Evolutionary conservation across 164 flowering plant species (phyloP).

Genomic region (Stephania japonica): DNA sequence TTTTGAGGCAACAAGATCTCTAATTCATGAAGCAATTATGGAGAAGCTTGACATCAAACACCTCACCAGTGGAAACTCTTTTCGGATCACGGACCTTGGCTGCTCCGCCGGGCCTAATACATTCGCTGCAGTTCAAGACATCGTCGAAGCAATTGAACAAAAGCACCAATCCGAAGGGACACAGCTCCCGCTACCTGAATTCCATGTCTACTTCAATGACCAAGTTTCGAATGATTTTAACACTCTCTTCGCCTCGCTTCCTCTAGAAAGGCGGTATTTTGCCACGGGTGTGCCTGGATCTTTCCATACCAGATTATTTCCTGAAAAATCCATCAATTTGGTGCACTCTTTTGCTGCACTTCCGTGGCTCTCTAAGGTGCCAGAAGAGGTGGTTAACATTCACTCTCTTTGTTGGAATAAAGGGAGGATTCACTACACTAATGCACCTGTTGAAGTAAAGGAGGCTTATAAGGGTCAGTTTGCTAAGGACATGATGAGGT

Average conservation of each 20-base stretch:
- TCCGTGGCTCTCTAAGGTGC: conserved; percentile 22
- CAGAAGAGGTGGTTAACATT: conserved; percentile 13
- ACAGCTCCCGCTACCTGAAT: conserved; percentile 3
- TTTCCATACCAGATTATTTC: conserved; percentile 21
- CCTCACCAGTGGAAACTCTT: neutral
- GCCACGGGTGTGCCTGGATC: conserved; percentile 21
- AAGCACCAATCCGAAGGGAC: neutral
- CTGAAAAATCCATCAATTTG: conserved; percentile 18
- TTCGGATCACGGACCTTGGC: conserved; percentile 33
- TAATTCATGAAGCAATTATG: conserved; percentile 16
- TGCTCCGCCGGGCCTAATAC: conserved; percentile 39
- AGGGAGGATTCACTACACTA: conserved; percentile 20
- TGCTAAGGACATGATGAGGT: conserved; percentile 15
- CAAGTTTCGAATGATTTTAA: conserved; percentile 22
- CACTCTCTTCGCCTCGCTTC: conserved; percentile 18
- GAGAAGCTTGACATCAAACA: conserved; percentile 22
- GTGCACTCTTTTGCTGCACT: conserved; percentile 18
- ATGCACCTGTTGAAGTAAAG: neutral
- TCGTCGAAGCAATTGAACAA: conserved; percentile 22
- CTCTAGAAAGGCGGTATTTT: conserved; percentile 15
- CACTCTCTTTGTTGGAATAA: conserved; percentile 24
- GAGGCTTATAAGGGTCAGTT: conserved; percentile 25
- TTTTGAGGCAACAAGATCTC: conserved; percentile 6
- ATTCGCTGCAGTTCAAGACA: conserved; percentile 20
- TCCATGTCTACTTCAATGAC: conserved; percentile 24